Conservation (phyloP, 2,329 filamentous ascomycete genomes). For the Fusarium goolgardi region DNA sequence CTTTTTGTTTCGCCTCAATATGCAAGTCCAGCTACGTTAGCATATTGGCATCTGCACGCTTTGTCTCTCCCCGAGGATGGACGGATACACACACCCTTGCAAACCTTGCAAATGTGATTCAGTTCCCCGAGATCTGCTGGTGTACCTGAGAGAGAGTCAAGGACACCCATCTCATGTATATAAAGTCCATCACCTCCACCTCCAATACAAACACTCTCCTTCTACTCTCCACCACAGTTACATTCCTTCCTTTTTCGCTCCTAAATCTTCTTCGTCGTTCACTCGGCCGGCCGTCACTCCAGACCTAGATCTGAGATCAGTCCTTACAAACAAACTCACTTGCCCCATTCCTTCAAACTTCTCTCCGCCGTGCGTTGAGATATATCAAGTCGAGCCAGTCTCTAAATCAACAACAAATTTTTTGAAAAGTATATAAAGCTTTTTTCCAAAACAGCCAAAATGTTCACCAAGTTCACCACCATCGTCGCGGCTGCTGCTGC, state of each 20-base stretch:
- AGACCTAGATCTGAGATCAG: slow-evolving; percentile 48
- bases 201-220: slow-evolving; percentile 5
- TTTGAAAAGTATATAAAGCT: slow-evolving; percentile 28
- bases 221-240: slow-evolving; percentile 26
- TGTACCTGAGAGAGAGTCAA: slow-evolving; percentile 15
- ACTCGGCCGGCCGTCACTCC: slow-evolving; percentile 45
- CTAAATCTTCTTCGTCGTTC: slow-evolving; percentile 36
- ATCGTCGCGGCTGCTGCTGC: slow-evolving; percentile 48
- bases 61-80: slow-evolving; percentile 35
- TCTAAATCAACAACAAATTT: slow-evolving; percentile 28
- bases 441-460: slow-evolving; percentile 40
- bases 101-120: slow-evolving; percentile 13
- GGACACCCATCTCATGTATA: slow-evolving; percentile 37
- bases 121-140: slow-evolving; percentile 30
- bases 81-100: slow-evolving; percentile 18
- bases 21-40: background rate
- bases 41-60: slow-evolving; percentile 26
- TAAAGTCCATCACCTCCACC: slow-evolving; percentile 40
- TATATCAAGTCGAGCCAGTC: slow-evolving; percentile 46
- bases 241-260: slow-evolving; percentile 36
- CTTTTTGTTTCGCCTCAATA: slow-evolving; percentile 32
- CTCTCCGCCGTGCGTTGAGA: slow-evolving; percentile 49
- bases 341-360: slow-evolving; percentile 34
- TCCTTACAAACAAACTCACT: slow-evolving; percentile 39
- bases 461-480: slow-evolving; percentile 49